Evolutionary conservation across 164 flowering plant genomes (phyloP).

Genomic region (Macadamia integrifolia): DNA sequence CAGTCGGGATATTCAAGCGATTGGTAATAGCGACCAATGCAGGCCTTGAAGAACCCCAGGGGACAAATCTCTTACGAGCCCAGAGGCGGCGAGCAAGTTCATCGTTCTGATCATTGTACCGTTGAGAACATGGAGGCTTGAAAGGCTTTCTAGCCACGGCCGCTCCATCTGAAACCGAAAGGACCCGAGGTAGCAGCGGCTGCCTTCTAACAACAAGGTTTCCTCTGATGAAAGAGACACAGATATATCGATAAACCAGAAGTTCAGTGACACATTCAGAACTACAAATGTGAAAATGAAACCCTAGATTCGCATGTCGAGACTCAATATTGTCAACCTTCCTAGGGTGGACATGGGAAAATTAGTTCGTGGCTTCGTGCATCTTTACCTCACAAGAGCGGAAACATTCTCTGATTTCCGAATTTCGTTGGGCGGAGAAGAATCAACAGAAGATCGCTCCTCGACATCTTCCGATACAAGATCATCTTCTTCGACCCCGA

Average conservation of each 20-base stretch:
- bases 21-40: conserved; percentile 40
- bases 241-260: background rate
- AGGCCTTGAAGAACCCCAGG: conserved; percentile 87
- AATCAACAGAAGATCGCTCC: conserved; percentile 8
- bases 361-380: background rate
- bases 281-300: background rate
- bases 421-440: conserved; percentile 22
- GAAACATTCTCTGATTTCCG: conserved; percentile 54
- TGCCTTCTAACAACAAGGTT: conserved; percentile 81
- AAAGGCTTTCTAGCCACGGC: conserved; percentile 88
- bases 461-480: conserved; percentile 12
- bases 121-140: conserved; percentile 70
- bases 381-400: conserved; percentile 50
- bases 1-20: conserved; percentile 22
- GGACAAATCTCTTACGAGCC: conserved; percentile 87
- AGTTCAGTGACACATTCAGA: background rate
- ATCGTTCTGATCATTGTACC: conserved; percentile 47
- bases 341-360: background rate
- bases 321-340: background rate
- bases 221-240: conserved; percentile 45
- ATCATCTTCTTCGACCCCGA: conserved; percentile 11
- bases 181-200: conserved; percentile 75
- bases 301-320: background rate
- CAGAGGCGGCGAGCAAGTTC: conserved; percentile 67
- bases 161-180: conserved; percentile 74